These are phyloP conservation scores for Nitzschia sp. DNA, from an alignment of 108 stramenopile species.

Conservation along the genomic window DNA sequence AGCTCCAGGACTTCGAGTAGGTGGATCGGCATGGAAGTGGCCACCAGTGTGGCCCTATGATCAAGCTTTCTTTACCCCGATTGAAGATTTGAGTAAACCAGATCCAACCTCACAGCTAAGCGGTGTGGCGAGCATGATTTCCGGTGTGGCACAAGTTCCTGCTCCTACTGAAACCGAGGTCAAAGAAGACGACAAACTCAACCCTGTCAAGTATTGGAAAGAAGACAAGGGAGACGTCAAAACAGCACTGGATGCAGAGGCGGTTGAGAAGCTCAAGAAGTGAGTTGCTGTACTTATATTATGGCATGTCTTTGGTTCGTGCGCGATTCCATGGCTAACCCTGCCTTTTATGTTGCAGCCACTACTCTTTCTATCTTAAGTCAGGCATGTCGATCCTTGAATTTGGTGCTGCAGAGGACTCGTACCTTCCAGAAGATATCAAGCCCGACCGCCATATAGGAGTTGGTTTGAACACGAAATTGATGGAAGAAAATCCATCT, in stretches of 20 bases:
- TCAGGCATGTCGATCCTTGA: conserved; percentile 86
- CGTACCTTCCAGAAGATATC: conserved; percentile 74
- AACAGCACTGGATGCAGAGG: conserved; percentile 70
- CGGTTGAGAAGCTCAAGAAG: conserved; percentile 62
- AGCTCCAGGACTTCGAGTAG: conserved; percentile 85
- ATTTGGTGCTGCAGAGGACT: conserved; percentile 82
- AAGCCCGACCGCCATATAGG: conserved; percentile 76
- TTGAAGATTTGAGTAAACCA: conserved; percentile 45
- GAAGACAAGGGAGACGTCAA: conserved; percentile 55
- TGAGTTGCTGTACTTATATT: conserved; percentile 33
- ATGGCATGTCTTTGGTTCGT: not conserved
- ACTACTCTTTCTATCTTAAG: conserved; percentile 74
- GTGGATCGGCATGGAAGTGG: conserved; percentile 82
- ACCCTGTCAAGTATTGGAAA: conserved; percentile 64
- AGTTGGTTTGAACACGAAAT: conserved; percentile 55
- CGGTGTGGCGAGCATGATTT: conserved; percentile 41
- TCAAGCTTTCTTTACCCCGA: conserved; percentile 57
- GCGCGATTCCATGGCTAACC: not conserved
- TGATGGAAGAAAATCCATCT: conserved; percentile 78
- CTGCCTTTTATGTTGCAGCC: too few relatives aligned
- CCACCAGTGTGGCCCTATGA: conserved; percentile 90
- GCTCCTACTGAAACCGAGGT: conserved; percentile 39
- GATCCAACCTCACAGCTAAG: conserved; percentile 26
- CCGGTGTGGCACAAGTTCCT: conserved; percentile 31
- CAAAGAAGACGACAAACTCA: conserved; percentile 41